Base-by-base conservation (phyloP, 1,284 basidiomycete genomes). In the Malassezia dermatis region DNA sequence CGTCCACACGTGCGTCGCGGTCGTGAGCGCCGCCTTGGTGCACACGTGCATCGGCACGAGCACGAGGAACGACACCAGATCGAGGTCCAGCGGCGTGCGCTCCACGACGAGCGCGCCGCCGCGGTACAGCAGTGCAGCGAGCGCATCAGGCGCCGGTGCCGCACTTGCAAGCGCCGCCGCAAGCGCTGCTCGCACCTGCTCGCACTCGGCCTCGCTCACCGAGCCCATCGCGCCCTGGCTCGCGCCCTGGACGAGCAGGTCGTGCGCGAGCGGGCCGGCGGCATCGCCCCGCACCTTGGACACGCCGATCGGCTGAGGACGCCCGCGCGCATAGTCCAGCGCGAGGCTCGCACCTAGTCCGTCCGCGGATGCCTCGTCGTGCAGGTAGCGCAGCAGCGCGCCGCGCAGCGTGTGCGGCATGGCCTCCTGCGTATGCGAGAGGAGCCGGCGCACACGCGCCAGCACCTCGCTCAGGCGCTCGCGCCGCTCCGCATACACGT, bases 1-100 rank as follows among this genome's bases (percentile, higher is more conserved):
- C 2, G 87, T 89, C 94, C 94, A 98, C 4, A 88, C 86, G 72
- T 95, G 89, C 47, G 90, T 85, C 0, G 89, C 91, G 1, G 86
- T 83, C 8, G 86, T 81, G 56, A 96, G 82, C 0, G 90, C 83
- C 4, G 86, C 80, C 0, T 90, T 89, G 0, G 88, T 89, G 64
- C 90, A 89, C 3, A 88, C 84, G 52, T 86, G 85, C 66, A 96
- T 87, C 0, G 94, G 94, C 15, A 98, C 76, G 24, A 81, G 81
- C 8, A 98, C 90, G 24, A 98, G 78, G 71, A 87, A 86, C 74
- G 90, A 86, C 3, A 98, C 77, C 8, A 98, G 79, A 34, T 88
- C 86, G 67, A 86, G 82, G 61, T 98, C 88, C 67, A 84, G 84
- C 43, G 65, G 45, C 1, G 60, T 58, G 30, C 67, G 56, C 10